Evolutionary conservation across 805 yeast genomes (phyloP).

Genomic region (Starmerella scarabaei): DNA sequence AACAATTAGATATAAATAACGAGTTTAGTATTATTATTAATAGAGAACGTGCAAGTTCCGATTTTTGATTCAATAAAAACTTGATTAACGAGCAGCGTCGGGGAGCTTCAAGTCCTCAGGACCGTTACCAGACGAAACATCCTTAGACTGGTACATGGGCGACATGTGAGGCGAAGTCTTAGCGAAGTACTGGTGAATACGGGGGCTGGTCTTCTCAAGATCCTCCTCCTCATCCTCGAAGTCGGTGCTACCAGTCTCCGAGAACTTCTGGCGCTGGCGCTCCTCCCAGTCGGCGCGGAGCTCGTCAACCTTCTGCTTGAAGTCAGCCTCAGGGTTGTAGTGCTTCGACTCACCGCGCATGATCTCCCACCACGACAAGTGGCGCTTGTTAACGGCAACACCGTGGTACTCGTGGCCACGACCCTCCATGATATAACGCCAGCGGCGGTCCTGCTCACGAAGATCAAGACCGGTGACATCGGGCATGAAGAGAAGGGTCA

Average conservation of each 20-base stretch:
- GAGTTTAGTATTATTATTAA: not conserved
- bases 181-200: conserved; percentile 28
- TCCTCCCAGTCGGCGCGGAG: conserved; percentile 29
- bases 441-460: conserved; percentile 30
- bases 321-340: conserved; percentile 30
- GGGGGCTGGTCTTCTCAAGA: conserved; percentile 22
- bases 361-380: conserved; percentile 29
- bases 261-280: conserved; percentile 24
- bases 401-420: conserved; percentile 31
- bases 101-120: conserved; percentile 26
- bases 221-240: conserved; percentile 15
- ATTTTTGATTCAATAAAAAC: conserved; percentile 1
- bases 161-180: conserved; percentile 27
- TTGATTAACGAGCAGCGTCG: conserved; percentile 19
- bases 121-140: conserved; percentile 1
- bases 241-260: conserved; percentile 15
- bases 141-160: conserved; percentile 17
- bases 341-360: conserved; percentile 26
- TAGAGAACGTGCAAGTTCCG: not conserved
- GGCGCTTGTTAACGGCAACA: conserved; percentile 28
- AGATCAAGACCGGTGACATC: conserved; percentile 30
- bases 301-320: conserved; percentile 29
- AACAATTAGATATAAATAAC: not conserved
- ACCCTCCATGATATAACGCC: conserved; percentile 27
- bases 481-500: conserved; percentile 27